phyloP scores from a whole-genome alignment of 2,329 filamentous ascomycete species.

The Microdochium trichocladiopsis region DNA sequence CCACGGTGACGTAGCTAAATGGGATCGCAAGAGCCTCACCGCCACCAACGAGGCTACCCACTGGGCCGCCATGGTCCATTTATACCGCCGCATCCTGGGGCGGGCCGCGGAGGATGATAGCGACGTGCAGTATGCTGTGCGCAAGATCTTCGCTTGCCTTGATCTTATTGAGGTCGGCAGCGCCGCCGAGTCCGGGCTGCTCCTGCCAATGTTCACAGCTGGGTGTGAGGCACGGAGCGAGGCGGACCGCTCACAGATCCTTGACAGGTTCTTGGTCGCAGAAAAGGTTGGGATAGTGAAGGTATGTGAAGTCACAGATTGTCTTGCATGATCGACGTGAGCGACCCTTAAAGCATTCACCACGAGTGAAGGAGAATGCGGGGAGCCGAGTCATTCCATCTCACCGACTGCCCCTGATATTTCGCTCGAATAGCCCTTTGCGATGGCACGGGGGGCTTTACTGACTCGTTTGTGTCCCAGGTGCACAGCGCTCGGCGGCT shows the following conservation, averaged over 20 bases:
- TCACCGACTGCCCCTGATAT: background rate
- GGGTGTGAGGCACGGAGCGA: conserved; percentile 63
- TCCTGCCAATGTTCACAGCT: conserved; percentile 80
- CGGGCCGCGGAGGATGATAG: conserved; percentile 42
- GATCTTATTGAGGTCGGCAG: conserved; percentile 56
- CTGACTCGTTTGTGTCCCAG: conserved; percentile 19
- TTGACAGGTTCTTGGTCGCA: conserved; percentile 58
- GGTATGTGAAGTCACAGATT: conserved; percentile 30
- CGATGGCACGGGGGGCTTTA: no score
- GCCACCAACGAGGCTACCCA: conserved; percentile 75
- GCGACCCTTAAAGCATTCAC: no score
- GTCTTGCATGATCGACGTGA: conserved; percentile 70
- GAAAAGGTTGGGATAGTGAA: conserved; percentile 30
- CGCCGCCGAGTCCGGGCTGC: conserved; percentile 64
- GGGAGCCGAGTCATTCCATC: no score
- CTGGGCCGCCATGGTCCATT: conserved; percentile 69
- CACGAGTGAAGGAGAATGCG: no score
- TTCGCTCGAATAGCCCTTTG: no score
- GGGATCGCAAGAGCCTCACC: conserved; percentile 57
- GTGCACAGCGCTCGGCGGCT: conserved; percentile 53
- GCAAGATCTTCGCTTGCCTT: conserved; percentile 56
- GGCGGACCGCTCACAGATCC: conserved; percentile 49
- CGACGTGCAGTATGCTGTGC: conserved; percentile 56
- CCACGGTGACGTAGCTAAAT: conserved; percentile 42
- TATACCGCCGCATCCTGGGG: conserved; percentile 66